Evolutionary conservation across 768 basidiomycete species (phyloP).

Genomic region (Mycena rebaudengoi): DNA sequence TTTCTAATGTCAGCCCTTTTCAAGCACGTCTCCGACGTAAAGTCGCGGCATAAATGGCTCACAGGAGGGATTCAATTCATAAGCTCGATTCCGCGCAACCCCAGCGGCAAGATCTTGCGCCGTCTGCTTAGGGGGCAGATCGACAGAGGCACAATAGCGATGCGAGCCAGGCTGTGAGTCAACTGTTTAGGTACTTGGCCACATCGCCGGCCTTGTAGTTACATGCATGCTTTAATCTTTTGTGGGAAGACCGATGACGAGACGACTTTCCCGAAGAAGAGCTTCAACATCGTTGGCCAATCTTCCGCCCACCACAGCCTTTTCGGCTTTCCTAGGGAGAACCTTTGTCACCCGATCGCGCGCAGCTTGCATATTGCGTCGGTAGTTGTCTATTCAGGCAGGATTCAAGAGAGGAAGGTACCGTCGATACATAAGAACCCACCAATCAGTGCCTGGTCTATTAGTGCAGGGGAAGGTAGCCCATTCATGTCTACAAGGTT

Average conservation of each 20-base stretch:
- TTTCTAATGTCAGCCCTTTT: neutral
- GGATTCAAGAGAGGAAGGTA: neutral
- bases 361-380: neutral
- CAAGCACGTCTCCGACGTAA: constrained; percentile 49
- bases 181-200: no score
- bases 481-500: neutral
- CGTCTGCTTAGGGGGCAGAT: neutral
- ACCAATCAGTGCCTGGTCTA: neutral
- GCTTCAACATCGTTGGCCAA: constrained; percentile 9
- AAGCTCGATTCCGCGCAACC: constrained; percentile 54
- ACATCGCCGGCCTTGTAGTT: neutral
- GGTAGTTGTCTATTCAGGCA: neutral
- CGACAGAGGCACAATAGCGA: neutral
- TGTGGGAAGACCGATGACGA: neutral
- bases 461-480: neutral
- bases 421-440: neutral
- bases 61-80: constrained; percentile 54
- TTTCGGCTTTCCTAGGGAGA: constrained; percentile 10
- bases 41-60: constrained; percentile 52
- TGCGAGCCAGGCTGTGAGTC: neutral
- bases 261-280: constrained; percentile 1
- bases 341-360: constrained; percentile 10
- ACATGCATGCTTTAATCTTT: constrained; percentile 1
- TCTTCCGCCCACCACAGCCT: neutral
- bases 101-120: constrained; percentile 28